Evolutionary conservation across 106 monocot species (phyloP).

Genomic region (Dendrobium officinale): DNA sequence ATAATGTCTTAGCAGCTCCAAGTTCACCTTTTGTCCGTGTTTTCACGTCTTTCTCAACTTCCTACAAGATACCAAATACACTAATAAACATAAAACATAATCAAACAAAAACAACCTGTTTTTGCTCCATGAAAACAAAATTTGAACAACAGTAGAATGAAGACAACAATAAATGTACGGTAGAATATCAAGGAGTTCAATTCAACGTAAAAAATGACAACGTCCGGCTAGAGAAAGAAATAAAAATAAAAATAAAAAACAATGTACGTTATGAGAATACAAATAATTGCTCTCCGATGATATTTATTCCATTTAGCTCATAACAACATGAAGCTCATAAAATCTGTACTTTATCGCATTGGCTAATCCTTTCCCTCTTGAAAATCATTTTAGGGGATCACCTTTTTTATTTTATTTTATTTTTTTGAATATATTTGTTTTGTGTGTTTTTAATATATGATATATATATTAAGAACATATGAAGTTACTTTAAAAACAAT

Average conservation of each 20-base stretch:
- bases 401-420: no score
- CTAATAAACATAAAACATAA: neutral
- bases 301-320: neutral
- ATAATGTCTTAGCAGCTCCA: slow-evolving; percentile 86
- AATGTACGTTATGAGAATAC: no score
- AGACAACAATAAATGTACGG: neutral
- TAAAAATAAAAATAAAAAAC: no score
- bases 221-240: no score
- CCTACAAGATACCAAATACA: slow-evolving; percentile 22
- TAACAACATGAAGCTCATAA: neutral
- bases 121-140: neutral
- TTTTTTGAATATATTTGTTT: no score
- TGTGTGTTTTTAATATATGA: no score
- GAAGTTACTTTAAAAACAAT: no score
- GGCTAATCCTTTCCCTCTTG: neutral
- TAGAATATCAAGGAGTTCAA: no score
- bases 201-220: no score
- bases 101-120: neutral
- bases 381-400: neutral
- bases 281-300: neutral
- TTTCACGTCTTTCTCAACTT: slow-evolving; percentile 93
- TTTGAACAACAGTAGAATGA: neutral
- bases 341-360: neutral
- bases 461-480: no score
- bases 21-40: slow-evolving; percentile 74